phyloP scores from a whole-genome alignment of 768 basidiomycete species.

The Gymnopilus junonius region DNA sequence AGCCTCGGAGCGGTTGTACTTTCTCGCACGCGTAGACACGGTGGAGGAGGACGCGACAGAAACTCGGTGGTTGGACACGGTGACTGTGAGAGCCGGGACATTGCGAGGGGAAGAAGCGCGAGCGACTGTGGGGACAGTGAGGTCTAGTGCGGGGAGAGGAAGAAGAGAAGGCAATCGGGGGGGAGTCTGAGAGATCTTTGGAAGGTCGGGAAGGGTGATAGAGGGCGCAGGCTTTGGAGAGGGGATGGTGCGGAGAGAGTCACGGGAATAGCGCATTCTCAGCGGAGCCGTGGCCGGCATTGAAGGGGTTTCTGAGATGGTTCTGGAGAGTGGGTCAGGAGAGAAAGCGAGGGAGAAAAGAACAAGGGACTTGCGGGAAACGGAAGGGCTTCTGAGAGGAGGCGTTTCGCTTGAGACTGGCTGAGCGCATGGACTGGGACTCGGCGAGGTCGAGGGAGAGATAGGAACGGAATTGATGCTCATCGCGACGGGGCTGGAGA shows the following conservation, averaged over 20 bases:
- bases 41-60: conserved; percentile 21
- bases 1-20: conserved; percentile 58
- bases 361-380: conserved; percentile 28
- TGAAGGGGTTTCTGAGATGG: conserved; percentile 24
- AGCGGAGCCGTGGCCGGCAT: conserved; percentile 24
- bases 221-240: conserved; percentile 67
- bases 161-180: conserved; percentile 38
- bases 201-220: conserved; percentile 47
- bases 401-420: conserved; percentile 38
- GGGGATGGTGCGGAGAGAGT: conserved; percentile 53
- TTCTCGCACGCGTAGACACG: conserved; percentile 47
- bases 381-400: conserved; percentile 22
- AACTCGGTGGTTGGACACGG: conserved; percentile 14
- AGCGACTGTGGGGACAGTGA: conserved; percentile 28
- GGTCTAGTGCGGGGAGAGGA: conserved; percentile 28
- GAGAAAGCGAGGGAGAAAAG: not conserved
- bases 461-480: conserved; percentile 56
- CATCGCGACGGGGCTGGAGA: conserved; percentile 45
- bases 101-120: conserved; percentile 23
- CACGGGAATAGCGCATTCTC: conserved; percentile 35
- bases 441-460: conserved; percentile 73
- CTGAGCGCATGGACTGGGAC: conserved; percentile 44
- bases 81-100: conserved; percentile 15
- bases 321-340: conserved; percentile 17
- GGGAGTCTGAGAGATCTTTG: conserved; percentile 21